A percentile compares a stretch with the other conserved stretches of the same genome.
Conservation (phyloP, 2,329 filamentous ascomycete genomes). For the Phialocephala sp. region DNA sequence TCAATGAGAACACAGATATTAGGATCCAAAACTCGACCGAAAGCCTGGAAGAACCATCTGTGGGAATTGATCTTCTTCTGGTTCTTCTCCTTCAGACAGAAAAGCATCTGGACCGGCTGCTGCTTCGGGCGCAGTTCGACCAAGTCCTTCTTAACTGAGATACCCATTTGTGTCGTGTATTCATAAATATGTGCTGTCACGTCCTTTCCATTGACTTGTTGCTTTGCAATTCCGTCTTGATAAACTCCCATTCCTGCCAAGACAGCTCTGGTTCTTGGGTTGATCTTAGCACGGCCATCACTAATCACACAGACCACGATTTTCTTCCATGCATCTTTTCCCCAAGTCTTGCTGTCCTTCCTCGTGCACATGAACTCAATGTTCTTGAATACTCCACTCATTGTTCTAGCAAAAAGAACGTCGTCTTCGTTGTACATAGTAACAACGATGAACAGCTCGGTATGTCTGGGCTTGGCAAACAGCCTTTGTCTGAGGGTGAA, state of each 20-base stretch:
- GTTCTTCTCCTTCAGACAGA: constrained; percentile 99
- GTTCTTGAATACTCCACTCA: constrained; percentile 98
- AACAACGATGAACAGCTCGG: constrained; percentile 93
- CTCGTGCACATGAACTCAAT: constrained; percentile 97
- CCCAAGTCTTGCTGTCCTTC: constrained; percentile 95
- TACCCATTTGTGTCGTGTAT: constrained; percentile 84
- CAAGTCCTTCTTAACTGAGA: constrained; percentile 88
- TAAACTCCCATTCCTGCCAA: constrained; percentile 94
- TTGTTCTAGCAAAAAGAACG: constrained; percentile 90
- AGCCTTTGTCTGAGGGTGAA: constrained; percentile 92
- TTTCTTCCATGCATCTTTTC: constrained; percentile 99
- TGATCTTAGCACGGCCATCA: constrained; percentile 96
- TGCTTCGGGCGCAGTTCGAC: constrained; percentile 84
- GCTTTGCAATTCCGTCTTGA: constrained; percentile 97
- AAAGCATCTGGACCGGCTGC: constrained; percentile 93
- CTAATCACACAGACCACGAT: constrained; percentile 98
- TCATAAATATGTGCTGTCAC: constrained; percentile 98
- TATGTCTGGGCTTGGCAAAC: constrained; percentile 90
- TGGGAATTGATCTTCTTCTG: constrained; percentile 99
- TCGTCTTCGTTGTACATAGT: constrained; percentile 99
- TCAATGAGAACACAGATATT: constrained; percentile 97
- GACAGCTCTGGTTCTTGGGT: constrained; percentile 85
- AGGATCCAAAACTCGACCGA: constrained; percentile 88
- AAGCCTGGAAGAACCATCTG: constrained; percentile 98
- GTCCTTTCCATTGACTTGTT: constrained; percentile 95